A percentile compares a stretch with the other conserved stretches of the same genome.
phyloP scores from a whole-genome alignment of 495 filamentous ascomycete species.

The Penicillium chermesinum region DNA sequence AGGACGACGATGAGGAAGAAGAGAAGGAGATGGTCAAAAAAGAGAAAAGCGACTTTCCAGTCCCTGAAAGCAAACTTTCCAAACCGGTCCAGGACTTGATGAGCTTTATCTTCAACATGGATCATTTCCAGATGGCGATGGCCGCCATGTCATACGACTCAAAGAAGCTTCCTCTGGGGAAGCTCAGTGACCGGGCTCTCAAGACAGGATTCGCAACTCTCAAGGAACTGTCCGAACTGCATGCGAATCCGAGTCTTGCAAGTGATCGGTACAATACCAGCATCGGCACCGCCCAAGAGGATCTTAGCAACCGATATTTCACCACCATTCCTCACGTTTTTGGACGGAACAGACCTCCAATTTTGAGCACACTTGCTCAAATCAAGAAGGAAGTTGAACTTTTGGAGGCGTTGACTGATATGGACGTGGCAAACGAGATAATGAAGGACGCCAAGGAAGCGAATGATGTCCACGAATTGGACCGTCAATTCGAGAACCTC shows the following conservation, averaged over 20 bases:
- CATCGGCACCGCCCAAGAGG: conserved; percentile 42
- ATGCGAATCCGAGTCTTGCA: conserved; percentile 47
- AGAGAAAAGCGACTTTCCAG: conserved; percentile 19
- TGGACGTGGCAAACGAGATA: conserved; percentile 75
- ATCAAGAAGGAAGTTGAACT: conserved; percentile 72
- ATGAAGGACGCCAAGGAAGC: conserved; percentile 57
- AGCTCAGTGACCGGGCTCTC: conserved; percentile 73
- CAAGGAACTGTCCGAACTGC: conserved; percentile 64
- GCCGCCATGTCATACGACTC: conserved; percentile 67
- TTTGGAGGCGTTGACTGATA: conserved; percentile 71
- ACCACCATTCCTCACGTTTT: conserved; percentile 78
- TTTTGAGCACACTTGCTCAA: conserved; percentile 48
- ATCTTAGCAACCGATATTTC: conserved; percentile 70
- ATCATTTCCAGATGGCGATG: conserved; percentile 62
- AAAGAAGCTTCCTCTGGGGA: conserved; percentile 74
- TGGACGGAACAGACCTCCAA: conserved; percentile 64
- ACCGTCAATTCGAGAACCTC: conserved; percentile 65
- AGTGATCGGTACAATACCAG: conserved; percentile 38
- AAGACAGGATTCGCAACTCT: conserved; percentile 63
- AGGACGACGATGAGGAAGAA: conserved; percentile 60
- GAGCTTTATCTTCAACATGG: conserved; percentile 74
- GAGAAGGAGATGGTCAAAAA: conserved; percentile 23
- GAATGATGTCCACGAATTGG: conserved; percentile 55
- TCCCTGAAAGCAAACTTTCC: conserved; percentile 48
- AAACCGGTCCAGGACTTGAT: conserved; percentile 61